Percentiles rank a stretch among this genome's conserved stretches.
phyloP scores from a whole-genome alignment of 2,329 filamentous ascomycete species.

The Malbranchea zuffiana region DNA sequence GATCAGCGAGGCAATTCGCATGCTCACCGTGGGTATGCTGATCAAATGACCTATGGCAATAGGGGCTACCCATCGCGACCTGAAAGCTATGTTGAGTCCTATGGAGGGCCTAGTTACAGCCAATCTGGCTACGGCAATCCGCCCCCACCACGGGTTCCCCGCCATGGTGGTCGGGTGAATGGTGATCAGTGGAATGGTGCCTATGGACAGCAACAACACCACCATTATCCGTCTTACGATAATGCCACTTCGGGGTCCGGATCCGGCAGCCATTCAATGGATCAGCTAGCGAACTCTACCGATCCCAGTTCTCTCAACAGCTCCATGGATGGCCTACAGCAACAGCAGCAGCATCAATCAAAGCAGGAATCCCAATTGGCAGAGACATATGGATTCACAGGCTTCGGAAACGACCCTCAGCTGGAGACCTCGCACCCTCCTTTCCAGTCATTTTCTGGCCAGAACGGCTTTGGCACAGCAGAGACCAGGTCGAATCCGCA shows the following conservation, averaged over 20 bases:
- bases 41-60: slow-evolving; percentile 26
- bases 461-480: slow-evolving; percentile 11
- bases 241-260: slow-evolving; percentile 61
- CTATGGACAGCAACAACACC: slow-evolving; percentile 34
- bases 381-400: slow-evolving; percentile 55
- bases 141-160: slow-evolving; percentile 22
- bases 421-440: slow-evolving; percentile 21
- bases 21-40: slow-evolving; percentile 21
- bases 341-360: slow-evolving; percentile 33
- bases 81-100: slow-evolving; percentile 36
- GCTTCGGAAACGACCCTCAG: slow-evolving; percentile 37
- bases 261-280: slow-evolving; percentile 57
- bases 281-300: slow-evolving; percentile 68
- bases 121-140: slow-evolving; percentile 24
- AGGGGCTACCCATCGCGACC: slow-evolving; percentile 31
- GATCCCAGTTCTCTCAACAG: slow-evolving; percentile 92
- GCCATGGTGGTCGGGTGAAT: slow-evolving; percentile 25
- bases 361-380: slow-evolving; percentile 28
- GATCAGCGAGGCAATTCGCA: slow-evolving; percentile 7
- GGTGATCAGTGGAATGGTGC: slow-evolving; percentile 23
- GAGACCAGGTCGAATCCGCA: background rate
- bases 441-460: slow-evolving; percentile 4
- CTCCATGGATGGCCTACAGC: slow-evolving; percentile 64
- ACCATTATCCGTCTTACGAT: slow-evolving; percentile 71
- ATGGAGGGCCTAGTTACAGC: slow-evolving; percentile 40